phyloP scores from a whole-genome alignment of 2,329 filamentous ascomycete genomes.

The Penicillium sp. region DNA sequence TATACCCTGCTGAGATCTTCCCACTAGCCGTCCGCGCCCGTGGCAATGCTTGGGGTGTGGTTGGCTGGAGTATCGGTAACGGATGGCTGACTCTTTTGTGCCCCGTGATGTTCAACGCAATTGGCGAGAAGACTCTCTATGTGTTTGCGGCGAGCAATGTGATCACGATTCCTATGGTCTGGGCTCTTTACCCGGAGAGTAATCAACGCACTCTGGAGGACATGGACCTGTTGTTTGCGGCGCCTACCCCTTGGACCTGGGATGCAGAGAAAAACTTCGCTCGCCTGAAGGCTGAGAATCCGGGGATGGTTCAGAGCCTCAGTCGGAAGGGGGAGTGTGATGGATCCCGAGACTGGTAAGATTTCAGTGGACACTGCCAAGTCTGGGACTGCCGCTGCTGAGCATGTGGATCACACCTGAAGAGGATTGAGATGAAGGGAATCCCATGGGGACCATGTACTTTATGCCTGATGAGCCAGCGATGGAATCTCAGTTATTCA shows the following conservation, averaged over 20 bases:
- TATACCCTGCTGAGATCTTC: slow-evolving; percentile 72
- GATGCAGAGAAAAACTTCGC: slow-evolving; percentile 66
- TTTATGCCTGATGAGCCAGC: neutral
- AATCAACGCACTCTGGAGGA: slow-evolving; percentile 73
- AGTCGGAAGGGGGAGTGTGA: slow-evolving; percentile 32
- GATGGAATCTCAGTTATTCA: slow-evolving; percentile 1
- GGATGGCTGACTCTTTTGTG: slow-evolving; percentile 60
- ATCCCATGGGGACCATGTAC: neutral
- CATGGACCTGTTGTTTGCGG: slow-evolving; percentile 70
- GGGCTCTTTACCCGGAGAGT: slow-evolving; percentile 71
- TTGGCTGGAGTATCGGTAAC: slow-evolving; percentile 74
- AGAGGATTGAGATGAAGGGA: neutral
- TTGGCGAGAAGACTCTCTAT: slow-evolving; percentile 70
- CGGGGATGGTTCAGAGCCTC: slow-evolving; percentile 46
- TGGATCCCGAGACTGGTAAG: slow-evolving; percentile 34
- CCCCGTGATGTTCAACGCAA: slow-evolving; percentile 60
- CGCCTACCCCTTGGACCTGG: slow-evolving; percentile 67
- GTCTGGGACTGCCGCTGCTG: slow-evolving; percentile 6
- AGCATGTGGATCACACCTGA: slow-evolving; percentile 21
- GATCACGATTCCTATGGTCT: slow-evolving; percentile 66
- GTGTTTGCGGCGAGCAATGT: slow-evolving; percentile 69
- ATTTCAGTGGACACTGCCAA: slow-evolving; percentile 8
- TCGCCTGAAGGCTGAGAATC: slow-evolving; percentile 60
- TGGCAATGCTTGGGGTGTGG: slow-evolving; percentile 72
- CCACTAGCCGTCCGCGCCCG: slow-evolving; percentile 68